Base-by-base conservation (phyloP, 345 rosid genomes). In the Brassica napus region DNA sequence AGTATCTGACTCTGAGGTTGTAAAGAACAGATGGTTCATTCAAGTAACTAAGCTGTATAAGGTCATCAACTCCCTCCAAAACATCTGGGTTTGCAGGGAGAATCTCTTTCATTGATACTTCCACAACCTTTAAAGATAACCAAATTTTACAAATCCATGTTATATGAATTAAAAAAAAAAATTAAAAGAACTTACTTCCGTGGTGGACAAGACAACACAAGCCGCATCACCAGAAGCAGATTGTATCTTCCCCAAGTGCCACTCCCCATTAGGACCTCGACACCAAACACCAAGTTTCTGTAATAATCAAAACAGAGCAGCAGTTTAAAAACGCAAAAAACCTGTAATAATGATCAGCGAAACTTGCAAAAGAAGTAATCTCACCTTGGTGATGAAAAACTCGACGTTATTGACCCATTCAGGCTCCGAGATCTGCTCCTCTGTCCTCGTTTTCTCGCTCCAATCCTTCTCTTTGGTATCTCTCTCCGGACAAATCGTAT, bases 41-140 rank as follows among this genome's bases (percentile, higher is more conserved):
- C 84, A 95, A 82, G 85, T 89, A 93, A 86, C 92, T 90, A 79
- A 95, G 99, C 81, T 90, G 96, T 77, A 88, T 83, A 75, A 95
- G 97, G 79, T 95, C 94, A 78, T 89, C 93, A 71, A 87, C 97
- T 39, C 94, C 97, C 79, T 88, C 92, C 42, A 95, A 86, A 39
- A 95, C 84, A 81, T 91, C 91, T 4, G 99, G 97, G 82, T 93
- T 95, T 78, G 99, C 91, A 75, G 99, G 99, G 49, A 90, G 86
- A 75, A 95, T 93, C 65, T 90, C 90, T 61, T 77, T 85, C 21
- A 84, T 84, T 2, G 92, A 81, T 75, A 91, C 94, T 81, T 86
- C 82, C 49, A 91, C 86, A 86, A 87, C 89, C 97, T 92, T 21
- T 21, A 59, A 4, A 54, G 3, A 54, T 49, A 69, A 58, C 81